Conservation (phyloP, 2,329 filamentous ascomycete species). For the Alternaria ventricosa region DNA sequence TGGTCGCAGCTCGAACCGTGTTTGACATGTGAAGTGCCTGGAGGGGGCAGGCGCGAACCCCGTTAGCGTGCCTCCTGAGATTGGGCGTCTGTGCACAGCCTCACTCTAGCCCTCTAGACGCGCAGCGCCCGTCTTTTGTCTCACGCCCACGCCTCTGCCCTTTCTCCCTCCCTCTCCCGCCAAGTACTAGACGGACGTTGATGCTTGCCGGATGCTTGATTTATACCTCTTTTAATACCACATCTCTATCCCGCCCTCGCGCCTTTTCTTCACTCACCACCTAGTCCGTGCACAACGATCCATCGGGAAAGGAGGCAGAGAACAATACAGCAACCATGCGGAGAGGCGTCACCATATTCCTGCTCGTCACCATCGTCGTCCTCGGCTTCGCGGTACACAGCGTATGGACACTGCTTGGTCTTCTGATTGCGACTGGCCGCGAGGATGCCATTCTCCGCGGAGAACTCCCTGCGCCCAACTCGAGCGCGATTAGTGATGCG, state of each 20-base stretch:
- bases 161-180: constrained; percentile 21
- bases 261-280: constrained; percentile 6
- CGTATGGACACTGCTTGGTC: constrained; percentile 73
- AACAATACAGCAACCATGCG: constrained; percentile 58
- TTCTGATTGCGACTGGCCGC: constrained; percentile 71
- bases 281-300: constrained; percentile 3
- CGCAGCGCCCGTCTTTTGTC: constrained; percentile 21
- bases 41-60: neutral
- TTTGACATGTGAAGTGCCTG: constrained; percentile 17
- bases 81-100: constrained; percentile 29
- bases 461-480: constrained; percentile 71
- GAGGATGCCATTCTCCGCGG: constrained; percentile 70
- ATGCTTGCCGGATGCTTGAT: constrained; percentile 20
- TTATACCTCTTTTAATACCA: constrained; percentile 12
- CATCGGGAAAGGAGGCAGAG: constrained; percentile 31
- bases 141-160: constrained; percentile 8
- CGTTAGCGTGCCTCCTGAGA: constrained; percentile 9
- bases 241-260: constrained; percentile 9
- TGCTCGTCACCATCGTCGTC: constrained; percentile 69
- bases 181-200: constrained; percentile 17
- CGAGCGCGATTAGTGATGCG: constrained; percentile 62
- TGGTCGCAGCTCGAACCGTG: constrained; percentile 5
- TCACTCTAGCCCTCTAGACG: constrained; percentile 10
- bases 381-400: constrained; percentile 69
- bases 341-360: constrained; percentile 66